These are phyloP conservation scores for Fusarium mundagurra DNA, from an alignment of 2,329 filamentous ascomycete genomes.

Conservation along the genomic window DNA sequence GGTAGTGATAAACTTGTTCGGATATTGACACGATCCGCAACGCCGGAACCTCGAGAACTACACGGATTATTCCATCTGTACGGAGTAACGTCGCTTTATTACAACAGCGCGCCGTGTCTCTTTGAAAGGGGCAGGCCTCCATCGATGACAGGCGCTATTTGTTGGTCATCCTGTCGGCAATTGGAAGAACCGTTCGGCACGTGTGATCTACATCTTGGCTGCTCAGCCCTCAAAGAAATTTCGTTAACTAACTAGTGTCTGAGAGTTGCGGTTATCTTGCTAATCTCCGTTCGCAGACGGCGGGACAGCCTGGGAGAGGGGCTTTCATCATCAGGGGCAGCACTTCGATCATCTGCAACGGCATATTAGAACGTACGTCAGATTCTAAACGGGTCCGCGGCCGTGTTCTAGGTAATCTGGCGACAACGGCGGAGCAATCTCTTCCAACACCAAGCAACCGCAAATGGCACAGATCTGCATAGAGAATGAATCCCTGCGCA, in stretches of 20 bases:
- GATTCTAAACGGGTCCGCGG: slow-evolving; percentile 4
- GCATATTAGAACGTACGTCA: slow-evolving; percentile 9
- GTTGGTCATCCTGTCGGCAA: slow-evolving; percentile 13
- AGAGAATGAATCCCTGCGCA: slow-evolving; percentile 36
- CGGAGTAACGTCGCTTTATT: background rate
- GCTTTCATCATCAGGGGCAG: background rate
- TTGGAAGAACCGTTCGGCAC: slow-evolving; percentile 38
- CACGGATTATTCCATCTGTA: background rate
- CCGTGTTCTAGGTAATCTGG: slow-evolving; percentile 11
- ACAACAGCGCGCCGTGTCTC: background rate
- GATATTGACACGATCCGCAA: slow-evolving; percentile 24
- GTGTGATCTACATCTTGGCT: slow-evolving; percentile 37
- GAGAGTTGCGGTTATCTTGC: background rate
- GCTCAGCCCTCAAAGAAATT: slow-evolving; percentile 10
- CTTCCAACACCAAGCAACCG: slow-evolving; percentile 29
- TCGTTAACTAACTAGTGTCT: slow-evolving; percentile 21
- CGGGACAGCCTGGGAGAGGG: background rate
- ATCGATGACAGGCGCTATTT: background rate
- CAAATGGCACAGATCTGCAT: slow-evolving; percentile 41
- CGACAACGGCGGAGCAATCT: slow-evolving; percentile 20
- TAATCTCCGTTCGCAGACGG: slow-evolving; percentile 29
- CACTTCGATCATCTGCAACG: background rate
- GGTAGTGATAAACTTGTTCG: slow-evolving; percentile 2
- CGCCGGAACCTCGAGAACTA: slow-evolving; percentile 22
- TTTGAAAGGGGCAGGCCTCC: background rate